Percentiles rank a stretch among this genome's conserved stretches.
These are phyloP conservation scores for Calycina marina DNA, from an alignment of 2,329 filamentous ascomycete species.

Conservation along the genomic window DNA sequence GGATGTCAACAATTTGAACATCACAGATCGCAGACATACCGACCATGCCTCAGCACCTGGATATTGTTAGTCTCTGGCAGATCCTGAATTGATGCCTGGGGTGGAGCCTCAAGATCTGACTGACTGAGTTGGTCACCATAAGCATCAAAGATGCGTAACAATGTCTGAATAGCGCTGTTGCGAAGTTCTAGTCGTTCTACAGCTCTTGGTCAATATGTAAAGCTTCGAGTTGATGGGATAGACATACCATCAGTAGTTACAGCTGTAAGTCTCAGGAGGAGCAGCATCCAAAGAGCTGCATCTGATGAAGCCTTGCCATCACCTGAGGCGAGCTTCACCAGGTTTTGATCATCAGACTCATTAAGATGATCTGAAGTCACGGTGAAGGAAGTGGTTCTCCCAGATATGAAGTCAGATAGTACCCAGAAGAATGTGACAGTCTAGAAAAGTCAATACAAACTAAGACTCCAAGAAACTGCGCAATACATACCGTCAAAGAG, in stretches of 20 bases:
- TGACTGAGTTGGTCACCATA: conserved; percentile 65
- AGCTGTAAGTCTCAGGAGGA: conserved; percentile 55
- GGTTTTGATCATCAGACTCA: conserved; percentile 38
- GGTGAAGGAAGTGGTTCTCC: conserved; percentile 40
- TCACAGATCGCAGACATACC: conserved; percentile 63
- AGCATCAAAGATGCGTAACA: conserved; percentile 82
- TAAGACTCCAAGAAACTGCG: conserved; percentile 6
- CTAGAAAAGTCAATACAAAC: conserved; percentile 28
- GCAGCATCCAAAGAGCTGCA: conserved; percentile 64
- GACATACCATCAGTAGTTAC: conserved; percentile 51
- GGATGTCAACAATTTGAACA: conserved; percentile 62
- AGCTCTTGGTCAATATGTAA: background rate
- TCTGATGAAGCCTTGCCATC: conserved; percentile 45
- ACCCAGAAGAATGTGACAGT: conserved; percentile 96
- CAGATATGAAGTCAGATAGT: conserved; percentile 71
- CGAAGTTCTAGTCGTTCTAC: conserved; percentile 54
- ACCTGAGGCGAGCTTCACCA: conserved; percentile 43
- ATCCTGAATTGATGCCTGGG: too few species aligned
- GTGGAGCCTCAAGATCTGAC: background rate
- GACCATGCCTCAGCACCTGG: conserved; percentile 62
- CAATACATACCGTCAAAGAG: conserved; percentile 60
- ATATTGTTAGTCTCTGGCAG: background rate
- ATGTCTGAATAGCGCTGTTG: conserved; percentile 79
- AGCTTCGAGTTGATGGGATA: background rate
- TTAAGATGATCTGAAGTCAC: conserved; percentile 42